Evolutionary conservation across 2,329 filamentous ascomycete species (phyloP), one percentile per base, ranked within the genome.

Genomic region (Fusarium sp.): DNA sequence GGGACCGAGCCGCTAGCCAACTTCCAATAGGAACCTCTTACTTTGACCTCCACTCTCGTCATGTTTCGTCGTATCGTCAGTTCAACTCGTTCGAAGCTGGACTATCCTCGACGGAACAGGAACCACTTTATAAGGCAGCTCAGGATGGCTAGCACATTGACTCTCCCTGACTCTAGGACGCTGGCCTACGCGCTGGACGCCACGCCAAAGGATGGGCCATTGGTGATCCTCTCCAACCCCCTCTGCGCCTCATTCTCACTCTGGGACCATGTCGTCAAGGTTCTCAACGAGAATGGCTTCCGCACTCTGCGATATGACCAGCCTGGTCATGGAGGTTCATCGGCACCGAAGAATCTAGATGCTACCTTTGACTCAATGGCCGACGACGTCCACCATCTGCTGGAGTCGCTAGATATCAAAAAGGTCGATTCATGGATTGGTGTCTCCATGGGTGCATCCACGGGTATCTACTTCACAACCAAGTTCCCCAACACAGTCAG

Each of bases 361-460:
- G 83, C 82, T 7, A 85, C 83, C 0, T 84, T 86, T 69, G 78
- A 80, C 29, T 79, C 79, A 16, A 80, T 86, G 63, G 80, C 82
- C 5, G 79, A 81, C 29, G 83, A 85, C 57, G 81, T 84, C 1
- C 62, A 74, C 44, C 66, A 76, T n/a, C 79, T 86, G 6, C 73
- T 86, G 1, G 53, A 69, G 2, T 68, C 79, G 17, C 77, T 84
- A 5, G 70, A 71, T 8, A 78, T 85, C 35, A 53, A 67, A 6
- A 78, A 71, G 22, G 65, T 84, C 7, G 77, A 83, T 62, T 80
- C 81, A 4, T 86, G 84, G 84, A 77, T 86, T 9, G 84, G 84
- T 2, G 83, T 86, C 1, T 86, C 84, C 12, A 85, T 86, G 83
- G 85, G 85, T 24, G 85, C 82, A 9, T 79, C 83, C 0, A 82